Evolutionary conservation across 2,329 filamentous ascomycete species (phyloP).

Genomic region (Fusarium sp.): DNA sequence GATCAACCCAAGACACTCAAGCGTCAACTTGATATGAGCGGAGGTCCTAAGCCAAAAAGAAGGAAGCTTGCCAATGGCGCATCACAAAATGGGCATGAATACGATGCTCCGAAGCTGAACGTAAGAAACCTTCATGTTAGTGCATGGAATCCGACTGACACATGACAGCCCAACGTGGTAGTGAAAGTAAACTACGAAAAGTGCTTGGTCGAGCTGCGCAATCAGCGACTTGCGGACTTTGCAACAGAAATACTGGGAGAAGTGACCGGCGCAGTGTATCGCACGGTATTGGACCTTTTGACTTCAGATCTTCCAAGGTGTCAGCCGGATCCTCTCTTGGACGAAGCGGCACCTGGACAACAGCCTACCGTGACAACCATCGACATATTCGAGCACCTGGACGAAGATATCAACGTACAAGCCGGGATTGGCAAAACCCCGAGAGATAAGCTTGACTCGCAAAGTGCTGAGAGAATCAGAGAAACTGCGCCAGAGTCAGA

Average conservation of each 20-base stretch:
- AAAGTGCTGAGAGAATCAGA: conserved; percentile 64
- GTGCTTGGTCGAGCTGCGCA: conserved; percentile 84
- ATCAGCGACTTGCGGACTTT: conserved; percentile 79
- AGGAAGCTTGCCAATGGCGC: conserved; percentile 67
- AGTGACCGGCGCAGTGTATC: conserved; percentile 83
- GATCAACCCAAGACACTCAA: conserved; percentile 66
- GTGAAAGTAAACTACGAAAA: conserved; percentile 88
- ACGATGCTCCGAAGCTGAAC: conserved; percentile 64
- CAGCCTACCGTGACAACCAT: conserved; percentile 63
- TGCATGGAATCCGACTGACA: conserved; percentile 46
- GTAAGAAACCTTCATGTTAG: conserved; percentile 57
- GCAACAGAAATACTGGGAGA: conserved; percentile 78
- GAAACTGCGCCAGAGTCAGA: conserved; percentile 53
- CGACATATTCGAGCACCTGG: conserved; percentile 69
- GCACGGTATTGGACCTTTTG: conserved; percentile 76
- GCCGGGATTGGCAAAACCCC: conserved; percentile 69
- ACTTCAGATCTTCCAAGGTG: conserved; percentile 78
- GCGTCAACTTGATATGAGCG: conserved; percentile 62
- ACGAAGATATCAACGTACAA: conserved; percentile 65
- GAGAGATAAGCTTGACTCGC: conserved; percentile 61
- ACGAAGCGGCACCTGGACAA: conserved; percentile 50
- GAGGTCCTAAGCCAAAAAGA: conserved; percentile 61
- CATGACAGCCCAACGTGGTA: conserved; percentile 74
- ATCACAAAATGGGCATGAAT: conserved; percentile 50
- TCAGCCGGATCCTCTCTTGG: conserved; percentile 65